Conservation (phyloP, 2,329 filamentous ascomycete genomes). For the Didymella lethalis region DNA sequence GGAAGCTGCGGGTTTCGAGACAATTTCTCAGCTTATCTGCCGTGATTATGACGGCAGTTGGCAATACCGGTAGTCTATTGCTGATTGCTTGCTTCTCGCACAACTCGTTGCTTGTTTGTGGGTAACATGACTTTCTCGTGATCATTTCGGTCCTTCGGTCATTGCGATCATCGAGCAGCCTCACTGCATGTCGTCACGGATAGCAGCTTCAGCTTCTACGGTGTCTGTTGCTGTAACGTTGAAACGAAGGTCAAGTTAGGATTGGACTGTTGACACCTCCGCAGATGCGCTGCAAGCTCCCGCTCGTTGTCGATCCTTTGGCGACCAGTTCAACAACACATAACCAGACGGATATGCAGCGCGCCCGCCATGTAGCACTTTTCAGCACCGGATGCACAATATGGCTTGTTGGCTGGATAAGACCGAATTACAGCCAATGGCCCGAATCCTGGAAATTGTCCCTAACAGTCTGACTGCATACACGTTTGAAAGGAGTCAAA, state of each 20-base stretch:
- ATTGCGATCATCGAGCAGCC: constrained; percentile 19
- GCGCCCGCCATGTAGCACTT: neutral
- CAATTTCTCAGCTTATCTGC: neutral
- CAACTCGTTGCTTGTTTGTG: neutral
- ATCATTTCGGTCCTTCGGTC: constrained; percentile 6
- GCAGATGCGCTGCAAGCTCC: constrained; percentile 16
- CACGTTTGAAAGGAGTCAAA: neutral
- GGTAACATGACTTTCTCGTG: neutral
- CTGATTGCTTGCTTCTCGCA: constrained; percentile 8
- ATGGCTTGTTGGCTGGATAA: constrained; percentile 5
- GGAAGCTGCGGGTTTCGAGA: neutral
- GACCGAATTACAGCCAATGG: constrained; percentile 12
- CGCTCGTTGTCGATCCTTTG: constrained; percentile 16
- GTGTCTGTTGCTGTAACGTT: constrained; percentile 6
- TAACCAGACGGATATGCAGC: neutral
- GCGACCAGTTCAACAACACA: neutral
- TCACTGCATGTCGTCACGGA: constrained; percentile 2
- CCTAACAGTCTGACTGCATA: constrained; percentile 7
- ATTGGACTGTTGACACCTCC: constrained; percentile 13
- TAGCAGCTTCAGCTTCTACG: neutral
- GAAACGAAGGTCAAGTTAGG: neutral
- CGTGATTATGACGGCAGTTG: neutral
- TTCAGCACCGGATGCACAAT: neutral
- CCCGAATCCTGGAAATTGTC: neutral
- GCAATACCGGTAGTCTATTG: neutral